Percentiles rank a stretch among this genome's conserved stretches.
These are phyloP conservation scores for Litchi chinensis DNA, from an alignment of 345 rosid species.

Conservation along the genomic window DNA sequence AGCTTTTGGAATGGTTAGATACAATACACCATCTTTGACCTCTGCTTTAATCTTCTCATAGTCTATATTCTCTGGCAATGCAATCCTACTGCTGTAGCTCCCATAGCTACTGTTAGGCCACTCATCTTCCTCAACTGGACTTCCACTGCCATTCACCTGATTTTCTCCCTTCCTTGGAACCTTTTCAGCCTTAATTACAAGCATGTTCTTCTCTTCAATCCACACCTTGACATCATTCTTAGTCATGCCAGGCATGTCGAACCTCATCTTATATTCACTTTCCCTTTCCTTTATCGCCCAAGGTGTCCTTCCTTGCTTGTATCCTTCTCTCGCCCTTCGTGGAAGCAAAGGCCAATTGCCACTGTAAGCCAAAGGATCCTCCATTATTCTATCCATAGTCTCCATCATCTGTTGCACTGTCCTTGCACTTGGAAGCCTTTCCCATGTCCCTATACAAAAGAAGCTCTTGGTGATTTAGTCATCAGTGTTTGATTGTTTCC, in stretches of 20 bases:
- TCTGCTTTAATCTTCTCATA: slow-evolving; percentile 47
- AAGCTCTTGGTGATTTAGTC: background rate
- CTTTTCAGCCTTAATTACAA: slow-evolving; percentile 33
- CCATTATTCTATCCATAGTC: slow-evolving; percentile 28
- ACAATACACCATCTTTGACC: slow-evolving; percentile 41
- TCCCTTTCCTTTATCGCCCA: slow-evolving; percentile 35
- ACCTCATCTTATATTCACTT: slow-evolving; percentile 28
- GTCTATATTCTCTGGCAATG: slow-evolving; percentile 41
- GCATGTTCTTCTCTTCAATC: slow-evolving; percentile 35
- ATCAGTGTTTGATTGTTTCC: background rate
- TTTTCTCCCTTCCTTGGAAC: background rate
- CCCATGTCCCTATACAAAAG: slow-evolving; percentile 25
- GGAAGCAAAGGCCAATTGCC: slow-evolving; percentile 5
- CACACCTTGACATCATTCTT: slow-evolving; percentile 35
- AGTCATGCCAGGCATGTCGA: slow-evolving; percentile 41
- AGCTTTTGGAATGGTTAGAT: slow-evolving; percentile 31
- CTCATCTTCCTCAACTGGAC: slow-evolving; percentile 24
- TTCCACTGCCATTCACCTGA: background rate
- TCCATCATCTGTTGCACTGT: slow-evolving; percentile 34
- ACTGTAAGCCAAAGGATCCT: slow-evolving; percentile 11
- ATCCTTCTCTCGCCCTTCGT: slow-evolving; percentile 14
- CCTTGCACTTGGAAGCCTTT: slow-evolving; percentile 25
- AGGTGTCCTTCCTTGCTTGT: slow-evolving; percentile 25
- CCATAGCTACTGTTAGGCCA: slow-evolving; percentile 33
- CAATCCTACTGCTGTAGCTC: slow-evolving; percentile 39